Evolutionary conservation across 192 early-diverging fungal genomes (phyloP).

Genomic region (Phlyctochytrium bullatum): DNA sequence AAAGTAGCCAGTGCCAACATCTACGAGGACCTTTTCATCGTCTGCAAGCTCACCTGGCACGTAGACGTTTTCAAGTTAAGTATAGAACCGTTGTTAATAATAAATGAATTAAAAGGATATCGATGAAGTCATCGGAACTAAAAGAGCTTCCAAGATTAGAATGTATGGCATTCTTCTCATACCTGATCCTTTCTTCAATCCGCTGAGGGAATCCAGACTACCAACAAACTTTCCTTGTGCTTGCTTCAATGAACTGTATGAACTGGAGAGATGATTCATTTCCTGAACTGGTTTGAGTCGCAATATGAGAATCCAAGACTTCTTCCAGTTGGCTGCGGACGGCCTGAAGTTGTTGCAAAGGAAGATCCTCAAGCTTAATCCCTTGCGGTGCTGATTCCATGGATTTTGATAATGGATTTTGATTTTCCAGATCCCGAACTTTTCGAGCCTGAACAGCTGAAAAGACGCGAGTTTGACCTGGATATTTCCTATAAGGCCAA

Average conservation of each 20-base stretch:
- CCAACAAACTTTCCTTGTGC: constrained; percentile 84
- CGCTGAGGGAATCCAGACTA: constrained; percentile 71
- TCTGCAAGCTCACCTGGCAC: constrained; percentile 84
- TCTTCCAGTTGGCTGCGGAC: constrained; percentile 83
- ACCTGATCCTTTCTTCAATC: background rate
- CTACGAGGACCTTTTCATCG: constrained; percentile 84
- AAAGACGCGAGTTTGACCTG: background rate
- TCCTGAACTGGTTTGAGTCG: constrained; percentile 57
- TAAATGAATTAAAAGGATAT: background rate
- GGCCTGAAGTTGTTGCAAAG: constrained; percentile 76
- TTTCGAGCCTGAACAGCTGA: too few relatives aligned
- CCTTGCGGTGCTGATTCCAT: constrained; percentile 33
- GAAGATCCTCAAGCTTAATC: constrained; percentile 81
- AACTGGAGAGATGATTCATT: constrained; percentile 77
- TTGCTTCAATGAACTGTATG: constrained; percentile 83
- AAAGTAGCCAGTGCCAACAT: constrained; percentile 96
- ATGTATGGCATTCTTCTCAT: too few relatives aligned
- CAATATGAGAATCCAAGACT: constrained; percentile 50
- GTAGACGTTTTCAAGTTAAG: constrained; percentile 60
- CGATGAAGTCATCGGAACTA: constrained; percentile 71
- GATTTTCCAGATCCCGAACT: too few relatives aligned
- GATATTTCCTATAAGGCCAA: background rate
- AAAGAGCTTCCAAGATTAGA: too few relatives aligned
- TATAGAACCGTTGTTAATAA: background rate
- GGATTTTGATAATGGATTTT: background rate